Base-by-base conservation (phyloP, 1,284 basidiomycete genomes). In the Cystobasidium pallidum region DNA sequence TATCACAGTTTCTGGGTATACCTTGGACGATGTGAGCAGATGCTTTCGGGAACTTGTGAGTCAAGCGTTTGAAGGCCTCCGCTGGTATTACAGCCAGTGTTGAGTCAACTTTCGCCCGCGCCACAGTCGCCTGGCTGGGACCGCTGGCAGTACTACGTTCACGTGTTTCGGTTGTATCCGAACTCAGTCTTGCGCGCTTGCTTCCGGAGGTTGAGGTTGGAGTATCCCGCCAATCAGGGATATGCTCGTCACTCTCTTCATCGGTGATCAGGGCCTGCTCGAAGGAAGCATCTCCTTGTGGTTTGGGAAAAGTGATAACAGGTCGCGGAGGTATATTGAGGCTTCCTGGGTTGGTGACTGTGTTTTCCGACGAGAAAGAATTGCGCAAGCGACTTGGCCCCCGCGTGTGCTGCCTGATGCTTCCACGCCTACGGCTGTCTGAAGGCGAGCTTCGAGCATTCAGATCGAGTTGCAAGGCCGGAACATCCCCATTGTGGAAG, bases 61-160 rank as follows among this genome's bases (percentile, higher is more conserved):
- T 98, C 32, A 86, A 83, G 55, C 92, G 84, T 74, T 89, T 86
- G 83, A 99, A 99, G 3, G 95, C 96, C 80, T 97, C 93, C 0
- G 95, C 94, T 3, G 95, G 96, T 68, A 99, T 98, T 17, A 99
- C 95, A n/a, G 95, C 96, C 8, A 99, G 83, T 0, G 95, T 98
- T 3, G 92, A 93, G 79, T 99, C 95, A 67, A 91, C 90, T 0
- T 89, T 90, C 2, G 95, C 96, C 34, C 94, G 85, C 15, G 94
- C 94, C 36, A 98, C 88, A 2, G 89, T 80, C 15, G 72, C 73
- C 57, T 80, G 77, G 24, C 66, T 71, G 15, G 49, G 62, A 49
- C 34, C 51, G 24, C 6, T 19, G 15, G 26, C 13, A 11, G 11
- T 26, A 7, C 0, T 49, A 39, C 51, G 34, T 8, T 28, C 58